phyloP scores from a whole-genome alignment of 169 alveolate species.

The Eimeria zaria region DNA sequence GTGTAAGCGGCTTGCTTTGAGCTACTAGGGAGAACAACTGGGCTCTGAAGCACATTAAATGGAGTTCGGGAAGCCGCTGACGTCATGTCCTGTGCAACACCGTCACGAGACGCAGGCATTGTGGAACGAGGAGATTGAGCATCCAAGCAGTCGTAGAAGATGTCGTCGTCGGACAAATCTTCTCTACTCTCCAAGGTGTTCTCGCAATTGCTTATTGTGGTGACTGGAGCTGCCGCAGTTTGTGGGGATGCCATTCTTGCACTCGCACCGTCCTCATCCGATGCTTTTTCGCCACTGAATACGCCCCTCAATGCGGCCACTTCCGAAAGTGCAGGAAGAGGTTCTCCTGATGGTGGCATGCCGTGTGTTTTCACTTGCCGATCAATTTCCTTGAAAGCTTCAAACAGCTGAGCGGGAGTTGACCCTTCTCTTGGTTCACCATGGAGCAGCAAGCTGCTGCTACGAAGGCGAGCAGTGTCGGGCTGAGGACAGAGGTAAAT shows the following conservation, averaged over 20 bases:
- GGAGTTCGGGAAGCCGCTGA: background rate
- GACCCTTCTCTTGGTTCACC: background rate
- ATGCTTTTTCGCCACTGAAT: background rate
- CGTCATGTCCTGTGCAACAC: conserved; percentile 2
- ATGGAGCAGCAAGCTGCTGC: background rate
- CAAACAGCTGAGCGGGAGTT: background rate
- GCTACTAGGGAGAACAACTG: background rate
- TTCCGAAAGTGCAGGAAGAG: background rate
- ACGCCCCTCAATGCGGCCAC: background rate
- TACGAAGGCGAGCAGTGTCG: conserved; percentile 44
- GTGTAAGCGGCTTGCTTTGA: conserved; percentile 3
- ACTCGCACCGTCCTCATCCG: background rate
- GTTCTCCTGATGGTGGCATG: background rate
- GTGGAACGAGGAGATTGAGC: conserved; percentile 18
- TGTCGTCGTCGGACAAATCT: background rate
- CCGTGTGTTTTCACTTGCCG: background rate
- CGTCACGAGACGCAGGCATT: background rate
- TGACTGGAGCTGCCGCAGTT: background rate
- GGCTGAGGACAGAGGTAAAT: conserved; percentile 8
- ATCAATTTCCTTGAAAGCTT: background rate
- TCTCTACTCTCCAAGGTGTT: background rate
- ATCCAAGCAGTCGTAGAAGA: conserved; percentile 52
- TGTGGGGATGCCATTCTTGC: background rate
- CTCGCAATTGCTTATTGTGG: background rate
- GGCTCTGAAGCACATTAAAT: background rate